phyloP scores from a whole-genome alignment of 805 yeast genomes.

The Kodamaea hsintzibuensis region DNA sequence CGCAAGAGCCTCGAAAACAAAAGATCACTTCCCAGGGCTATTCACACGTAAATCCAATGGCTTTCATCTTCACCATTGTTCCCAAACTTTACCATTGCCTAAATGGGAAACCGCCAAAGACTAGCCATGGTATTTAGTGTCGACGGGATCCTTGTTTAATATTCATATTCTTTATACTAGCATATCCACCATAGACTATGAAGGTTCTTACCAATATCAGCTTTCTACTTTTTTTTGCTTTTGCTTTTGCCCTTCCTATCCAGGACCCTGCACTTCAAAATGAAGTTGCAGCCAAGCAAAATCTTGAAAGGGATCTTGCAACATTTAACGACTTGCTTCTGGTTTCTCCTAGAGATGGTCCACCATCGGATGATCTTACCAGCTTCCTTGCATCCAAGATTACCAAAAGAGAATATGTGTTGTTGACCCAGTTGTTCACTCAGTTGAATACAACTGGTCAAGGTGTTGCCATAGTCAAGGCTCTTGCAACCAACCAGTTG shows the following conservation, averaged over 20 bases:
- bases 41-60: not conserved
- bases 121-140: too few species aligned
- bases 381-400: not conserved
- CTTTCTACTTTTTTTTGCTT: not conserved
- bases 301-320: not conserved
- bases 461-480: slow-evolving; percentile 17
- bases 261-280: not conserved
- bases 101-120: too few species aligned
- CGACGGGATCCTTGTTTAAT: too few species aligned
- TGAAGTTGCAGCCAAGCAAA: not conserved
- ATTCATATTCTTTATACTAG: too few species aligned
- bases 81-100: not conserved
- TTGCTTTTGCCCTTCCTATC: not conserved
- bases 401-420: slow-evolving; percentile 10
- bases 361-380: not conserved
- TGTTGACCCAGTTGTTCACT: slow-evolving; percentile 20
- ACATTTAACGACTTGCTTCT: not conserved
- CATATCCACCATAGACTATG: too few species aligned
- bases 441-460: slow-evolving; percentile 21
- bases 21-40: not conserved
- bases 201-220: too few species aligned
- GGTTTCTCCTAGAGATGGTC: not conserved
- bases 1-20: not conserved
- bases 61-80: not conserved
- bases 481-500: slow-evolving; percentile 15